These are phyloP conservation scores for Cryptosporidium ryanae DNA, from an alignment of 169 alveolate species.

Conservation along the genomic window DNA sequence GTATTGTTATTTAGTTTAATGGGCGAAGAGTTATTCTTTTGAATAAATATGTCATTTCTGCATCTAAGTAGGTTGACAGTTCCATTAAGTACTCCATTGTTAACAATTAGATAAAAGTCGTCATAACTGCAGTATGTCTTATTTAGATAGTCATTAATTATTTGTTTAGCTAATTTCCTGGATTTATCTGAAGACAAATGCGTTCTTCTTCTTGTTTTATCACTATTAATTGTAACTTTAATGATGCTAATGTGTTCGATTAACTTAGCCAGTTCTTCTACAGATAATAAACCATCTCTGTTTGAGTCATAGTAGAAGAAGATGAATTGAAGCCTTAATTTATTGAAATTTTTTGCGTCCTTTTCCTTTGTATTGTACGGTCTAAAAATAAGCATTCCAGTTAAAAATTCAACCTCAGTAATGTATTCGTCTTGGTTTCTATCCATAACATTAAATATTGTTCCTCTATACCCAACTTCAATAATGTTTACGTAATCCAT, in stretches of 20 bases:
- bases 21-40: not conserved
- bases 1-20: not conserved
- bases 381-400: slow-evolving; percentile 63
- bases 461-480: slow-evolving; percentile 66
- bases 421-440: slow-evolving; percentile 60
- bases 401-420: slow-evolving; percentile 44
- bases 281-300: slow-evolving; percentile 47
- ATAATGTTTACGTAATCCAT: slow-evolving; percentile 61
- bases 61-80: slow-evolving; percentile 50
- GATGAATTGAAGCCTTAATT: slow-evolving; percentile 38
- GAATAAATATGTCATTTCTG: slow-evolving; percentile 52
- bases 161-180: slow-evolving; percentile 18
- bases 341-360: slow-evolving; percentile 14
- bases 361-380: slow-evolving; percentile 32
- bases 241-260: slow-evolving; percentile 67
- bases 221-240: slow-evolving; percentile 29
- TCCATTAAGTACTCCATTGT: slow-evolving; percentile 40
- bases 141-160: slow-evolving; percentile 36
- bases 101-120: slow-evolving; percentile 31
- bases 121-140: slow-evolving; percentile 44
- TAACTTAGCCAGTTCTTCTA: slow-evolving; percentile 41
- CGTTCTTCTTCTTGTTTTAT: slow-evolving; percentile 17
- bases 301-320: slow-evolving; percentile 58
- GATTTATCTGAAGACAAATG: slow-evolving; percentile 37
- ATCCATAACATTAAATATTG: slow-evolving; percentile 46